A percentile compares a stretch with the other conserved stretches of the same genome.
Evolutionary conservation across 83 land plant species (phyloP).

Genomic region (Thuja plicata): DNA sequence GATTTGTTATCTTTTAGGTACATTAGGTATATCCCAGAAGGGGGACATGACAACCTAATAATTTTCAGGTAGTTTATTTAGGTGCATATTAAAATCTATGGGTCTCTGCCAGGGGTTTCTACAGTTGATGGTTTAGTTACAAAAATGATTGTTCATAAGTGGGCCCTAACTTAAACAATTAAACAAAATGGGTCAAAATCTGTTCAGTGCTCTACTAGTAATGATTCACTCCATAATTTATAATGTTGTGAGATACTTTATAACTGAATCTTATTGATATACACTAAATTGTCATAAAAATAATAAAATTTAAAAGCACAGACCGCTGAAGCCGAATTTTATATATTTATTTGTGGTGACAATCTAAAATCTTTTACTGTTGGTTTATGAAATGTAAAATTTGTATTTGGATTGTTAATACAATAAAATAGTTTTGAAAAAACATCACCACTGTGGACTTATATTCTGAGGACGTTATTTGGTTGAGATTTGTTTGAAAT

Average conservation of each 20-base stretch:
- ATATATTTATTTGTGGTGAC: background rate
- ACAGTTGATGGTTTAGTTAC: background rate
- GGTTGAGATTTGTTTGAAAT: constrained; percentile 12
- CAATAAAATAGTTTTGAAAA: background rate
- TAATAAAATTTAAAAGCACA: background rate
- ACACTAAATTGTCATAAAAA: background rate
- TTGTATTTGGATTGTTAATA: background rate
- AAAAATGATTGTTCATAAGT: background rate
- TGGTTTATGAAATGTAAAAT: background rate
- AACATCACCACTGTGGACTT: background rate
- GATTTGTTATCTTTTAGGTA: no score
- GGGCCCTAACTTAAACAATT: background rate
- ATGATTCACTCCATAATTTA: background rate
- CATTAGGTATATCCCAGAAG: no score
- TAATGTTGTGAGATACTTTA: background rate
- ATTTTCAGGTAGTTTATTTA: background rate
- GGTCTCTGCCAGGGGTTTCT: background rate
- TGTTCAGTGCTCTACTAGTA: background rate
- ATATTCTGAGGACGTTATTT: background rate
- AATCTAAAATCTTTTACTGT: background rate
- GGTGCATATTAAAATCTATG: background rate
- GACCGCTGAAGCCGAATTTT: background rate
- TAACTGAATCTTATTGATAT: background rate
- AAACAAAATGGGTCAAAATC: background rate
- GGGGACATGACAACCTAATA: no score